A percentile compares a stretch with the other conserved stretches of the same genome.
phyloP scores from a whole-genome alignment of 2,329 filamentous ascomycete genomes.

The Pseudogymnoascus pannorum region DNA sequence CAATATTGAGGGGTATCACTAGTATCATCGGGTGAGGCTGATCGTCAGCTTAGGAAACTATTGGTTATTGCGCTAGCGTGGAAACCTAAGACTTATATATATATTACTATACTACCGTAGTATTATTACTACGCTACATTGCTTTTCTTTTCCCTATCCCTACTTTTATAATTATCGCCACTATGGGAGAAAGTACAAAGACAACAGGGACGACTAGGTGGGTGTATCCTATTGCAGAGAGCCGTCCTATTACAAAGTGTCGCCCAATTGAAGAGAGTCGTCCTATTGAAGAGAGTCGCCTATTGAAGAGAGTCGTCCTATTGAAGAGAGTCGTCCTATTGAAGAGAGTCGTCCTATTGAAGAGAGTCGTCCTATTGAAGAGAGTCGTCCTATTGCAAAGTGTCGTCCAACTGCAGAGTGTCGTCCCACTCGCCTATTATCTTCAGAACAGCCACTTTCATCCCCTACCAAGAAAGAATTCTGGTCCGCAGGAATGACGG shows the following conservation, averaged over 20 bases:
- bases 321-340: too few relatives aligned
- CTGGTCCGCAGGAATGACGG: constrained; percentile 6
- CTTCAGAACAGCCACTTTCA: neutral
- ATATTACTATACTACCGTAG: too few relatives aligned
- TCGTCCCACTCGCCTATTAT: neutral
- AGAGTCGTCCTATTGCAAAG: too few relatives aligned
- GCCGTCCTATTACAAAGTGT: too few relatives aligned
- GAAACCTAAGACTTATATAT: neutral
- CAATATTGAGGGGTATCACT: neutral
- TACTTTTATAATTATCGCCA: neutral
- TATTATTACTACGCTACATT: neutral
- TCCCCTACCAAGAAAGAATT: constrained; percentile 2
- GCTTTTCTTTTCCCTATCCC: neutral
- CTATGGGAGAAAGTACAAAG: neutral
- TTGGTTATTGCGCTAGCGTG: neutral
- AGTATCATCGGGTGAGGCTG: too few relatives aligned
- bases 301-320: too few relatives aligned
- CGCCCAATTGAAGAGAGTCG: too few relatives aligned
- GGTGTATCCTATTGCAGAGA: too few relatives aligned
- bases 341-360: too few relatives aligned
- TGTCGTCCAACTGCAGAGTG: too few relatives aligned
- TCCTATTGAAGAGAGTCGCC: too few relatives aligned
- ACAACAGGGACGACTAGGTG: neutral
- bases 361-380: too few relatives aligned
- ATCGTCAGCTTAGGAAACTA: neutral